Evolutionary conservation across 1,284 basidiomycete genomes (phyloP).

Genomic region (Sporisorium sorghi): DNA sequence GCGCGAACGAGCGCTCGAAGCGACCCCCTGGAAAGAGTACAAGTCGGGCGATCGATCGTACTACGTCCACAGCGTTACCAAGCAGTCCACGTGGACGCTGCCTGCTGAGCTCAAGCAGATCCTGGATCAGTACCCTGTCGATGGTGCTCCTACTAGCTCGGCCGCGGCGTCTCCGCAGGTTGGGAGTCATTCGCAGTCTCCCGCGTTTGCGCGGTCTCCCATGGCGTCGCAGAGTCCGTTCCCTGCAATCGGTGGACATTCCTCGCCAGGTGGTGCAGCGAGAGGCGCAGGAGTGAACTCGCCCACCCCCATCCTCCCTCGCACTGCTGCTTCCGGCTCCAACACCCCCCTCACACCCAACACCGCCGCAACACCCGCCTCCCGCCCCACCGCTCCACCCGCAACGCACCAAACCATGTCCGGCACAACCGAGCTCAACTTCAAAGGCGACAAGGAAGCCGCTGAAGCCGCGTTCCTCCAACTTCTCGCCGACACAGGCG

Average conservation of each 20-base stretch:
- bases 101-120: conserved; percentile 63
- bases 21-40: conserved; percentile 68
- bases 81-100: conserved; percentile 65
- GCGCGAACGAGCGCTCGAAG: conserved; percentile 63
- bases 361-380: conserved; percentile 1
- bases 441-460: conserved; percentile 80
- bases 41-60: conserved; percentile 65
- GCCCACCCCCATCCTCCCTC: conserved; percentile 5
- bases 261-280: conserved; percentile 9
- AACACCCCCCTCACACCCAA: conserved; percentile 16
- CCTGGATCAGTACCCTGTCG: conserved; percentile 52
- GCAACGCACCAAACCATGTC: conserved; percentile 28
- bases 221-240: conserved; percentile 16
- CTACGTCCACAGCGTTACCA: conserved; percentile 67
- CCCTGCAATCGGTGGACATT: conserved; percentile 4
- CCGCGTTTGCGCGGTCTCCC: conserved; percentile 12
- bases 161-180: conserved; percentile 13
- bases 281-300: conserved; percentile 2
- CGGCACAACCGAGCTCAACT: conserved; percentile 68
- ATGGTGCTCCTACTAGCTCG: conserved; percentile 7
- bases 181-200: conserved; percentile 14
- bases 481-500: conserved; percentile 85
- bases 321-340: conserved; percentile 21
- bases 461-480: conserved; percentile 93
- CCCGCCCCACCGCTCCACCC: neutral